Evolutionary conservation across 345 rosid species (phyloP).

Genomic region (Camelina neglecta): DNA sequence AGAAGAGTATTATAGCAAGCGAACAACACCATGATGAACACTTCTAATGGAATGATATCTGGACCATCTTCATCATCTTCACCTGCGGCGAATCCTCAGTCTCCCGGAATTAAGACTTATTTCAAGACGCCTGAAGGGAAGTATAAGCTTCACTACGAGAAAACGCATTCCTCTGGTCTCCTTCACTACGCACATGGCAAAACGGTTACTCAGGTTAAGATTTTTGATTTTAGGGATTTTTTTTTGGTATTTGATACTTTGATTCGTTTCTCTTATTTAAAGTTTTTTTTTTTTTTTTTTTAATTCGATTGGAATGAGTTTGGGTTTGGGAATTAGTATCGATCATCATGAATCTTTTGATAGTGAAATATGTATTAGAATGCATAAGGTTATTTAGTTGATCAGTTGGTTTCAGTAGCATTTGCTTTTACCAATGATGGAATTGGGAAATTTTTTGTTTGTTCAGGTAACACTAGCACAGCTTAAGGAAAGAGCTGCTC

Average conservation of each 20-base stretch:
- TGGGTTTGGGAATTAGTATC: neutral
- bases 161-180: slow-evolving; percentile 90
- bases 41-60: slow-evolving; percentile 89
- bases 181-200: slow-evolving; percentile 97
- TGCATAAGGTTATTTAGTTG: slow-evolving; percentile 12
- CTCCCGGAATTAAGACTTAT: slow-evolving; percentile 95
- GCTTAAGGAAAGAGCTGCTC: slow-evolving; percentile 91
- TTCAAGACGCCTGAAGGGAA: slow-evolving; percentile 98
- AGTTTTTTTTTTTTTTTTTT: too few relatives aligned
- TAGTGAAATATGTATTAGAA: slow-evolving; percentile 10
- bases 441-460: neutral
- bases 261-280: slow-evolving; percentile 8
- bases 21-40: slow-evolving; percentile 64
- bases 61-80: slow-evolving; percentile 68
- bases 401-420: slow-evolving; percentile 31
- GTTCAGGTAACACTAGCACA: slow-evolving; percentile 87
- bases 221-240: neutral
- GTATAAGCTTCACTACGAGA: slow-evolving; percentile 95
- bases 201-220: slow-evolving; percentile 90
- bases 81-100: slow-evolving; percentile 75
- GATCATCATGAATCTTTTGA: neutral
- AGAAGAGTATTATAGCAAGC: slow-evolving; percentile 10
- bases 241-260: neutral
- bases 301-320: slow-evolving; percentile 1
- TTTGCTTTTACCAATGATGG: slow-evolving; percentile 22